Percentiles rank a stretch among this genome's conserved stretches.
These are phyloP conservation scores for Tylopilus vinaceipallidus DNA, from an alignment of 768 basidiomycete species.

Conservation along the genomic window DNA sequence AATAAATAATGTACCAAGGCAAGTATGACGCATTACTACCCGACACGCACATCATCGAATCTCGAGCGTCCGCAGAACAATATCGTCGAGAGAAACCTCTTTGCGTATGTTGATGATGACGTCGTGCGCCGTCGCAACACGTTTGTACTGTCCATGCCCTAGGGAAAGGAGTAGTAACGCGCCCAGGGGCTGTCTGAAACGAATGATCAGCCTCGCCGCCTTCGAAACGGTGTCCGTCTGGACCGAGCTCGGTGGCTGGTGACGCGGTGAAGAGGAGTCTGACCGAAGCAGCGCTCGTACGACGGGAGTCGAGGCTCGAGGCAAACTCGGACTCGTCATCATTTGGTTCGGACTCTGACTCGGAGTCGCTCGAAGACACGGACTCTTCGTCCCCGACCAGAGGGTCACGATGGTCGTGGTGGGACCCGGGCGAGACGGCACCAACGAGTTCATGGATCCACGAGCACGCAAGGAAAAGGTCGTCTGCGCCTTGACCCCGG, in stretches of 20 bases:
- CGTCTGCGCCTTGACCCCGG: neutral
- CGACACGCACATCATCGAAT: constrained; percentile 11
- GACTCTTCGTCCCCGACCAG: neutral
- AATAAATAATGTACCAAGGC: too few relatives aligned
- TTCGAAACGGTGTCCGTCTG: neutral
- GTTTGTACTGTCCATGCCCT: constrained; percentile 9
- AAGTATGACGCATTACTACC: too few relatives aligned
- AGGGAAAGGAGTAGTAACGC: constrained; percentile 11
- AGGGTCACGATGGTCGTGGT: neutral
- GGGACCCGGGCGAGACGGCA: neutral
- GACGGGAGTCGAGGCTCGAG: neutral
- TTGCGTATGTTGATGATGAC: constrained; percentile 10
- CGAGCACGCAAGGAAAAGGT: constrained; percentile 16
- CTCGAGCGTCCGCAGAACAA: constrained; percentile 7
- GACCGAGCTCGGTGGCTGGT: neutral
- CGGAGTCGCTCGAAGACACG: neutral
- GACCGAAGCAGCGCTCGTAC: neutral
- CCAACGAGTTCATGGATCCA: constrained; percentile 18
- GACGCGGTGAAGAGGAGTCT: neutral
- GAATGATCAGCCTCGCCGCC: constrained; percentile 4
- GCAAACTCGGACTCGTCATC: neutral
- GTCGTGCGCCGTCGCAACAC: constrained; percentile 12
- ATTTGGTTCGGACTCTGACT: neutral
- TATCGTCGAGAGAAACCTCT: constrained; percentile 2
- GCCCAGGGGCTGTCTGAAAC: constrained; percentile 13